These are phyloP conservation scores for Ascochyta viciae-villosae DNA, from an alignment of 2,329 filamentous ascomycete genomes.

Conservation along the genomic window DNA sequence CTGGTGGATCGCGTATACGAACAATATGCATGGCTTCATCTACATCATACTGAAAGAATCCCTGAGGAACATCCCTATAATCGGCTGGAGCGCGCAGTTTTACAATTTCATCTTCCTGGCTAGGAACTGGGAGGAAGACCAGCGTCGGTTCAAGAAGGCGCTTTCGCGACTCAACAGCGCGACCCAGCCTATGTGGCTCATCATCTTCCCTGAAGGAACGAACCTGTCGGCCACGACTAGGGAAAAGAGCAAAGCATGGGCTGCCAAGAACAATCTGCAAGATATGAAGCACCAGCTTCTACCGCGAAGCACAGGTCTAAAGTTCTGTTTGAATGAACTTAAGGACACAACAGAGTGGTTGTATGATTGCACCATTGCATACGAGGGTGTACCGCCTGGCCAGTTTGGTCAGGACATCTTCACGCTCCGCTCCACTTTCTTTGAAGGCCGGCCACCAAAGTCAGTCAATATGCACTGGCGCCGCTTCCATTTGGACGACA, in stretches of 20 bases:
- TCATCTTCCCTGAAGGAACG: conserved; percentile 88
- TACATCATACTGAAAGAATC: conserved; percentile 93
- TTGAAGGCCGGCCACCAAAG: conserved; percentile 87
- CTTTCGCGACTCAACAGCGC: conserved; percentile 73
- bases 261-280: conserved; percentile 74
- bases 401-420: conserved; percentile 92
- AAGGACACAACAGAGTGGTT: conserved; percentile 78
- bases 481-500: conserved; percentile 78
- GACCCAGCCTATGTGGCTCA: conserved; percentile 84
- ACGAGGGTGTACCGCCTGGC: conserved; percentile 79
- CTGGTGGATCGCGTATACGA: conserved; percentile 93
- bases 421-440: conserved; percentile 83
- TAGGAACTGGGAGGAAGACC: conserved; percentile 85
- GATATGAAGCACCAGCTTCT: conserved; percentile 78
- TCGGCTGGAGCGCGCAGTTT: conserved; percentile 83
- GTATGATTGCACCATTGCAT: conserved; percentile 94
- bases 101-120: conserved; percentile 92
- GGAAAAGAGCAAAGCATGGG: conserved; percentile 75
- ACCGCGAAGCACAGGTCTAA: conserved; percentile 80
- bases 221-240: conserved; percentile 77
- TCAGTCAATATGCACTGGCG: conserved; percentile 98
- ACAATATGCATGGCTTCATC: conserved; percentile 81
- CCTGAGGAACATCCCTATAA: conserved; percentile 78
- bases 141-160: conserved; percentile 75
- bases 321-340: conserved; percentile 79